Evolutionary conservation across 805 yeast genomes (phyloP), one percentile per base, ranked within the genome.

Genomic region (Wickerhamiella domercqiae): DNA sequence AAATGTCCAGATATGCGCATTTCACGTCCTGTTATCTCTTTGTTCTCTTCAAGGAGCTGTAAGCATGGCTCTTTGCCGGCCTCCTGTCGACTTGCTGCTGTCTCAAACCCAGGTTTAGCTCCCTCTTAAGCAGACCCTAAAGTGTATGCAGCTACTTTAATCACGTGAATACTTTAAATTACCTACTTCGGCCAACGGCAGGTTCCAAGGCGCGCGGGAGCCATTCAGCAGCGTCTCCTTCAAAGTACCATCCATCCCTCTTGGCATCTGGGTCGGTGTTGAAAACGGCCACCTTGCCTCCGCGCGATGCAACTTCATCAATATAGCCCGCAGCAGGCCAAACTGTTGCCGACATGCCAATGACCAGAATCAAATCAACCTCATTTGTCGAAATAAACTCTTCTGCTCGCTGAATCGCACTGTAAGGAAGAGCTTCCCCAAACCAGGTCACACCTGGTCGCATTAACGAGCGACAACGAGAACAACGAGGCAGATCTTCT

Each of bases 321-420:
- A 84, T 86, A 53, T 81, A 84, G 9, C 93, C 81, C 43, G 86
- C 83, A 3, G 94, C 94, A 3, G 96, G 96, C 76, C 93, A 84
- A 2, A 79, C 84, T 0, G 75, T 63, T 4, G 87, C 82, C 22
- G 86, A 75, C 2, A 94, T 81, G 2, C 95, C 95, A 5, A 84
- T 71, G 13, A 84, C 93, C 36, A 83, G 59, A 3, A 82, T 73
- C 49, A 84, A 57, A 49, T 83, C 94, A 17, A 80, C 75, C 26
- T 60, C 60, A 19, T 62, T 61, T 7, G 61, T 50, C 45, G 71
- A 67, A 4, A 82, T 64, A 47, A 79, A 83, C 32, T 69, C 71
- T 57, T 83, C 94, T 4, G 81, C 82, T 31, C 59, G 59, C 42
- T 73, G 75, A 40, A 84, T 68, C 9, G 66, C 67, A 34, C 59